Percentiles rank a stretch among this genome's conserved stretches.
Evolutionary conservation across 2,329 filamentous ascomycete genomes (phyloP).

Genomic region (Diaporthe ilicicola): DNA sequence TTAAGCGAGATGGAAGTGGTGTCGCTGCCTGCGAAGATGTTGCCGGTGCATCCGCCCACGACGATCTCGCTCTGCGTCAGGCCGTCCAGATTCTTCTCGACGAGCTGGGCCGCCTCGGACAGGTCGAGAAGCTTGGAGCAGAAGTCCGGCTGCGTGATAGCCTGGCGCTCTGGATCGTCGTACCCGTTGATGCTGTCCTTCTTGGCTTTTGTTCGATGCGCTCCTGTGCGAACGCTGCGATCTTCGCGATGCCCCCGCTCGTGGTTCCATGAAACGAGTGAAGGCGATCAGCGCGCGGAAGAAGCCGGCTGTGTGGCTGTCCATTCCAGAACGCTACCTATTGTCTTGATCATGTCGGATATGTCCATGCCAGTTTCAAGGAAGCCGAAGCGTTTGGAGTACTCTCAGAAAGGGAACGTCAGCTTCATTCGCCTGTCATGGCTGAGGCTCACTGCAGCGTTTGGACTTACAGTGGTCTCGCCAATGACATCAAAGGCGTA

Average conservation of each 20-base stretch:
- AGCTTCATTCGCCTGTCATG: neutral
- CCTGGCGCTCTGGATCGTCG: conserved; percentile 7
- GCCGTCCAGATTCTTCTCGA: conserved; percentile 42
- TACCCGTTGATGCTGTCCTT: conserved; percentile 6
- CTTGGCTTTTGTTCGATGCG: conserved; percentile 20
- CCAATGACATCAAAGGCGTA: conserved; percentile 62
- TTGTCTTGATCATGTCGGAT: conserved; percentile 55
- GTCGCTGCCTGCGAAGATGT: conserved; percentile 49
- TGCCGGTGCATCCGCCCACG: conserved; percentile 38
- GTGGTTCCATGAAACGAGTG: neutral
- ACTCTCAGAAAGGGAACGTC: conserved; percentile 66
- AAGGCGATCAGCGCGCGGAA: neutral
- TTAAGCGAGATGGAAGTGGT: conserved; percentile 59
- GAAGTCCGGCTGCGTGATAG: conserved; percentile 42
- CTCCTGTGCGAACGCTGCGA: neutral
- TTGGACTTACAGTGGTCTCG: conserved; percentile 48
- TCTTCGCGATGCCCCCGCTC: neutral
- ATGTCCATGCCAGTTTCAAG: conserved; percentile 56
- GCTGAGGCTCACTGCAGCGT: neutral
- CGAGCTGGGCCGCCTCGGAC: conserved; percentile 46
- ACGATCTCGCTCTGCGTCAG: neutral
- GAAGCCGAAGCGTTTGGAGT: conserved; percentile 50
- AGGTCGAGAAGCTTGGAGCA: conserved; percentile 51
- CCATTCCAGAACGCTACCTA: conserved; percentile 37
- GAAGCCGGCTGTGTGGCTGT: neutral